phyloP scores from a whole-genome alignment of 2,329 filamentous ascomycete species.

The Huntiella bhutanensis region DNA sequence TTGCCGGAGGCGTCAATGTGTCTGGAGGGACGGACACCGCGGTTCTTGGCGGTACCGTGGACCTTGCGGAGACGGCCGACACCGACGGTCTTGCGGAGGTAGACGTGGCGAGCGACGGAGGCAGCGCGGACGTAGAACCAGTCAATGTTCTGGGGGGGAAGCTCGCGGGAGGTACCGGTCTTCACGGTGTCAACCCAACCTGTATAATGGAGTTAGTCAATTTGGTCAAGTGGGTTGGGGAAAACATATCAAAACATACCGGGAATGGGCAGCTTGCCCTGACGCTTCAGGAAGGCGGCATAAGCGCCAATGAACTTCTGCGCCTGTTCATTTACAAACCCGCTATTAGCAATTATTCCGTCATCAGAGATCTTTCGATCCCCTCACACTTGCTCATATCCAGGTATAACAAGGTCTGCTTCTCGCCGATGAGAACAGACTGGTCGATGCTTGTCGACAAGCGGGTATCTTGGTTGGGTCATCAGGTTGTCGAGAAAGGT shows the following conservation, averaged over 20 bases:
- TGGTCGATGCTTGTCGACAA: slow-evolving; percentile 14
- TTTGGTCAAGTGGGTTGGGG: slow-evolving; percentile 10
- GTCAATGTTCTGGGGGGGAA: slow-evolving; percentile 94
- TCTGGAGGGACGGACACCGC: slow-evolving; percentile 73
- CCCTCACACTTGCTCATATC: slow-evolving; percentile 47
- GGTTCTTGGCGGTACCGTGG: slow-evolving; percentile 95
- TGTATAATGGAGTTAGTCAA: slow-evolving; percentile 18
- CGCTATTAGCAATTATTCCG: slow-evolving; percentile 54
- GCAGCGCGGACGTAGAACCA: slow-evolving; percentile 90
- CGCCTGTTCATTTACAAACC: slow-evolving; percentile 36
- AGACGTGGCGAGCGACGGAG: slow-evolving; percentile 92
- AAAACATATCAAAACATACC: slow-evolving; percentile 34
- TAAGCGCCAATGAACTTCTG: slow-evolving; percentile 81
- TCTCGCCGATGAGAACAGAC: neutral
- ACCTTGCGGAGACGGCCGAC: slow-evolving; percentile 93
- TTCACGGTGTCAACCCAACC: slow-evolving; percentile 99
- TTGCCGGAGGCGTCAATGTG: slow-evolving; percentile 90
- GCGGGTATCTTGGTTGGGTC: neutral
- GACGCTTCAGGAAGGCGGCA: slow-evolving; percentile 78
- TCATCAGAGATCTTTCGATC: slow-evolving; percentile 55
- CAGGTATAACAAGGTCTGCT: slow-evolving; percentile 10
- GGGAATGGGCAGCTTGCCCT: slow-evolving; percentile 81
- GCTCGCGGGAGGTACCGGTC: slow-evolving; percentile 90
- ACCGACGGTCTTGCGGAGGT: slow-evolving; percentile 98
- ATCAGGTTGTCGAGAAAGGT: neutral